Conservation (phyloP, 495 filamentous ascomycete genomes). For the Penicillium bovifimosum region DNA sequence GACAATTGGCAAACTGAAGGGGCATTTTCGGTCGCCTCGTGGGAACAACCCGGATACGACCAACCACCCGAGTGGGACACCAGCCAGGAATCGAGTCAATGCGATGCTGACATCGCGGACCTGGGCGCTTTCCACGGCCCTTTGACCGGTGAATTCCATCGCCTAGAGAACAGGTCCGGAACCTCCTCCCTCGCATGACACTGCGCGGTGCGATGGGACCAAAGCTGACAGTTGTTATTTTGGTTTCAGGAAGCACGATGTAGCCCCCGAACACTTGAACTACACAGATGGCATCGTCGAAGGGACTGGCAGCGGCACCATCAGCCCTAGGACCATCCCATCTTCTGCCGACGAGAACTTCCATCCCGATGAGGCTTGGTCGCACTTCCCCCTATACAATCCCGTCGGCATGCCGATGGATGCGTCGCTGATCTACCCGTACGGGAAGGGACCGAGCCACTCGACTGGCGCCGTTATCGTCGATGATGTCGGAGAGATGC, state of each 20-base stretch:
- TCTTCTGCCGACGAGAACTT: slow-evolving; percentile 44
- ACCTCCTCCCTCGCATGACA: neutral
- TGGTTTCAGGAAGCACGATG: slow-evolving; percentile 27
- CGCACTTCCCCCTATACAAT: slow-evolving; percentile 39
- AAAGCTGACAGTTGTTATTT: slow-evolving; percentile 13
- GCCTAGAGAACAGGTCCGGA: slow-evolving; percentile 26
- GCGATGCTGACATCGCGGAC: slow-evolving; percentile 37
- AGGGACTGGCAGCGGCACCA: slow-evolving; percentile 36
- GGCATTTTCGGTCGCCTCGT: slow-evolving; percentile 35
- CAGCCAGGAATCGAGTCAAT: slow-evolving; percentile 41
- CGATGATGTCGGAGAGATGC: slow-evolving; percentile 35
- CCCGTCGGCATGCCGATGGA: slow-evolving; percentile 36
- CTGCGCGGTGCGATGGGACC: neutral
- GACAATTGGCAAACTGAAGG: slow-evolving; percentile 41
- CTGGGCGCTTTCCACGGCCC: slow-evolving; percentile 30
- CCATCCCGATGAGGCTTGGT: slow-evolving; percentile 39
- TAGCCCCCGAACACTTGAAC: slow-evolving; percentile 31
- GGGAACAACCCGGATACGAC: slow-evolving; percentile 39
- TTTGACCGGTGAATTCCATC: slow-evolving; percentile 25
- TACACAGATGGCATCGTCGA: slow-evolving; percentile 29
- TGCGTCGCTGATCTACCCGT: slow-evolving; percentile 34
- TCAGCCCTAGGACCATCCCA: slow-evolving; percentile 40
- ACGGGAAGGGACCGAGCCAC: slow-evolving; percentile 27
- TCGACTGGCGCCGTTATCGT: slow-evolving; percentile 36
- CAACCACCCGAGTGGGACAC: slow-evolving; percentile 42